Percentiles rank a stretch among this genome's conserved stretches.
Conservation (phyloP, 768 basidiomycete species). For the Kwoniella dejecticola region DNA sequence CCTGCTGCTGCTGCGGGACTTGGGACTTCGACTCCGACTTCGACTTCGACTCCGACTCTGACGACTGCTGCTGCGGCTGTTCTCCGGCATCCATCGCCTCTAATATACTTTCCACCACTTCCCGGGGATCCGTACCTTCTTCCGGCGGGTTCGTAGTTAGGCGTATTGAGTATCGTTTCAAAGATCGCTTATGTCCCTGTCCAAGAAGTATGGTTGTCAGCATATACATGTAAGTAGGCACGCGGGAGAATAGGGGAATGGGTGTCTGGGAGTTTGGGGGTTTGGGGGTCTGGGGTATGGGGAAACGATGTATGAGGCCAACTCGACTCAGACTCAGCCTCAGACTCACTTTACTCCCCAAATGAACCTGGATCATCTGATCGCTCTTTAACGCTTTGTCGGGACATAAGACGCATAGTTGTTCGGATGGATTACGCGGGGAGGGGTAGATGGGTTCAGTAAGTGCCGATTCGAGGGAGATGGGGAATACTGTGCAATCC, state of each 20-base stretch:
- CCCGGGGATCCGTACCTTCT: slow-evolving; percentile 22
- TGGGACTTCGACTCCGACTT: too few relatives aligned
- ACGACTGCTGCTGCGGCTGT: background rate
- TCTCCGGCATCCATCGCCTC: slow-evolving; percentile 12
- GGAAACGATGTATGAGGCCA: background rate
- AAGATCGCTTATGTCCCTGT: slow-evolving; percentile 39
- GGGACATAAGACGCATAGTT: slow-evolving; percentile 43
- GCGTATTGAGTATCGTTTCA: slow-evolving; percentile 28
- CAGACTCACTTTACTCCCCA: slow-evolving; percentile 31
- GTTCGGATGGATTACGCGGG: background rate
- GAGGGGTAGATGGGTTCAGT: slow-evolving; percentile 33
- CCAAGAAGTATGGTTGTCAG: background rate
- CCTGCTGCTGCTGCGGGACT: too few relatives aligned
- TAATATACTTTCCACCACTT: slow-evolving; percentile 27
- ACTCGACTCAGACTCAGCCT: background rate
- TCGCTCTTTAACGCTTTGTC: slow-evolving; percentile 37
- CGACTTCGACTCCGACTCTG: too few relatives aligned
- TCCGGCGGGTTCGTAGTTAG: slow-evolving; percentile 7
- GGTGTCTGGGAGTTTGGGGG: too few relatives aligned
- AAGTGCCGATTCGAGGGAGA: slow-evolving; percentile 30
- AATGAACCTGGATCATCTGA: slow-evolving; percentile 31
- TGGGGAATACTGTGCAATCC: slow-evolving; percentile 26
- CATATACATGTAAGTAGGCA: too few relatives aligned
- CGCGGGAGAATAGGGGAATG: too few relatives aligned
- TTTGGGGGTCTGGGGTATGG: background rate